Base-by-base conservation (phyloP, 371 early-diverging fungal genomes). In the Rhizomucor miehei region DNA sequence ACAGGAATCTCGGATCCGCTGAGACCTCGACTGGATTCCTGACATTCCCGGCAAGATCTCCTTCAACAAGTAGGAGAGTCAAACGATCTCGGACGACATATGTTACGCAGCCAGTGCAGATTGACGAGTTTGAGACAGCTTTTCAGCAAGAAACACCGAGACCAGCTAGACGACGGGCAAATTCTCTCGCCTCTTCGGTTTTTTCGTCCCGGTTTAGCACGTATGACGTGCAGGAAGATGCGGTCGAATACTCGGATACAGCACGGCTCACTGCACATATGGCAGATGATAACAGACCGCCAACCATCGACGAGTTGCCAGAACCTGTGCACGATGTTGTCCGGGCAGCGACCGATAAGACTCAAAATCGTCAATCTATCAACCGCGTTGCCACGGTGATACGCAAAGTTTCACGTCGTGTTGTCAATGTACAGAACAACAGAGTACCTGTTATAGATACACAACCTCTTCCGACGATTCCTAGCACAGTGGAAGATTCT, bases 241-340 rank as follows among this genome's bases (percentile, higher is more conserved):
- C 59, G 13, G 29, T 62, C 20, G 65, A 67, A 17, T 68, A 69
- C 44, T 67, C 75, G 34, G 75, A 75, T 47, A 75, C 71, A 5
- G 71, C 75, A 1, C 17, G 67, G 44, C 53, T 75, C 16, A 75
- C 75, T 21, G 52, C 60, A 11, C 66, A 75, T 25, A 64, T 57
- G 19, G 66, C 66, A 14, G 58, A 49, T 4, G 46, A 59, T 3
- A 14, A 41, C 6, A n/a, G n/a, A n/a, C n/a, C n/a, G n/a, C n/a
- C n/a, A n/a, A n/a, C n/a, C n/a, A n/a, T n/a, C n/a, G n/a, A n/a
- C n/a, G n/a, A n/a, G n/a, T n/a, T n/a, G n/a, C 40, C 48, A n/a
- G 53, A 54, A 40, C 47, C 47, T 1, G 21, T 35, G 9, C 46
- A 43, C n/a, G n/a, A n/a, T 39, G 44, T 44, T 39, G 35, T 48